Conservation (phyloP, 495 filamentous ascomycete genomes). For the Trichoderma reesei region DNA sequence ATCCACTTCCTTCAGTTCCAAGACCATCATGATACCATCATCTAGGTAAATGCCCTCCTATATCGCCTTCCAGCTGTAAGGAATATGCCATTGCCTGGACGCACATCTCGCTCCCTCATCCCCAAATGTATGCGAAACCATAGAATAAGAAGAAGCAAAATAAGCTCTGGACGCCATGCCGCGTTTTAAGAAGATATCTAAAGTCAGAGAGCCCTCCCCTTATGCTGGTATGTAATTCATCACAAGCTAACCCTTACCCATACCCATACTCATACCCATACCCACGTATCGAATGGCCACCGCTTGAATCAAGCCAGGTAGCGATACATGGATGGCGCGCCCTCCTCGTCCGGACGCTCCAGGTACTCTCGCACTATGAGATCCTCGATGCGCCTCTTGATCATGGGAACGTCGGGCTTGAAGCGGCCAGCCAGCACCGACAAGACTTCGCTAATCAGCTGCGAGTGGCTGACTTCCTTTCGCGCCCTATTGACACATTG, state of each 20-base stretch:
- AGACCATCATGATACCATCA: not conserved
- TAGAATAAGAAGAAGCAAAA: not conserved
- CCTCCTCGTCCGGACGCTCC: slow-evolving; percentile 65
- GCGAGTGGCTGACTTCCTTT: slow-evolving; percentile 68
- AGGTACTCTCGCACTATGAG: slow-evolving; percentile 89
- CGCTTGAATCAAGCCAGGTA: slow-evolving; percentile 49
- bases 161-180: slow-evolving; percentile 9
- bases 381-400: slow-evolving; percentile 91
- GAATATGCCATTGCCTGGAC: not conserved
- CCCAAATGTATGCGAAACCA: not conserved
- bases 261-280: not conserved
- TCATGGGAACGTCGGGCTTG: slow-evolving; percentile 78
- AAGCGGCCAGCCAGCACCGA: slow-evolving; percentile 69
- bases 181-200: not conserved
- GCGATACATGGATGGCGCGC: slow-evolving; percentile 50
- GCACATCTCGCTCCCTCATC: not conserved
- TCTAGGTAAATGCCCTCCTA: not conserved
- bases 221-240: no score
- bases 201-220: not conserved
- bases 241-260: no score
- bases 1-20: no score
- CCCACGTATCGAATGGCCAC: not conserved
- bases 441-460: slow-evolving; percentile 79
- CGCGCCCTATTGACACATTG: slow-evolving; percentile 57
- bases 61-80: not conserved